Evolutionary conservation across 306 rosid species (phyloP).

Genomic region (cucumber (Cucumis sativus)): DNA sequence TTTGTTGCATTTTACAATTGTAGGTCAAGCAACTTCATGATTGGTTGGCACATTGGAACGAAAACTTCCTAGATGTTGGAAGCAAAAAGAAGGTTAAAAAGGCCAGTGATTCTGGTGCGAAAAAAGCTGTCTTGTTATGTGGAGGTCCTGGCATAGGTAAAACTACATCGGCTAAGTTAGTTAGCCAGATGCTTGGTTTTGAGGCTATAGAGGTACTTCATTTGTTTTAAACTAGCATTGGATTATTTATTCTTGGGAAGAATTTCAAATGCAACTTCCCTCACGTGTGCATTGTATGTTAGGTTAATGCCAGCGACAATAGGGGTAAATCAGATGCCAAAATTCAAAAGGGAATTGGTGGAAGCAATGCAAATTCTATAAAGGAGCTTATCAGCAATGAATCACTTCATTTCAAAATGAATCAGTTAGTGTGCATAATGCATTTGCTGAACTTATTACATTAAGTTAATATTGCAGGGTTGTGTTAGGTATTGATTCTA

Average conservation of each 20-base stretch:
- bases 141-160: conserved; percentile 98
- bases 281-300: conserved; percentile 9
- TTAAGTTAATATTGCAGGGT: conserved; percentile 4
- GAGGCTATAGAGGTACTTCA: conserved; percentile 65
- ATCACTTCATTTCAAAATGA: conserved; percentile 32
- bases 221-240: background rate
- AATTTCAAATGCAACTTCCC: background rate
- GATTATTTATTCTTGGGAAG: background rate
- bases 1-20: background rate
- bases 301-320: conserved; percentile 98
- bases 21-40: conserved; percentile 82
- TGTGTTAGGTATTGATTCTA: background rate
- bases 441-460: conserved; percentile 6
- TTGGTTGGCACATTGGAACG: conserved; percentile 85
- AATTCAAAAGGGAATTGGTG: conserved; percentile 76
- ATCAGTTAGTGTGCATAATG: conserved; percentile 34
- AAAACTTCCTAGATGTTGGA: conserved; percentile 57
- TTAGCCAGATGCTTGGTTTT: conserved; percentile 80
- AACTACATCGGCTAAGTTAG: conserved; percentile 92
- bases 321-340: conserved; percentile 93
- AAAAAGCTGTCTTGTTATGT: conserved; percentile 73
- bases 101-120: conserved; percentile 43
- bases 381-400: conserved; percentile 76
- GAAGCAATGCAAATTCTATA: conserved; percentile 80
- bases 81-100: conserved; percentile 52